Evolutionary conservation across 1,284 basidiomycete genomes (phyloP), one percentile per base, ranked within the genome.

Genomic region (Irpex lacteus): DNA sequence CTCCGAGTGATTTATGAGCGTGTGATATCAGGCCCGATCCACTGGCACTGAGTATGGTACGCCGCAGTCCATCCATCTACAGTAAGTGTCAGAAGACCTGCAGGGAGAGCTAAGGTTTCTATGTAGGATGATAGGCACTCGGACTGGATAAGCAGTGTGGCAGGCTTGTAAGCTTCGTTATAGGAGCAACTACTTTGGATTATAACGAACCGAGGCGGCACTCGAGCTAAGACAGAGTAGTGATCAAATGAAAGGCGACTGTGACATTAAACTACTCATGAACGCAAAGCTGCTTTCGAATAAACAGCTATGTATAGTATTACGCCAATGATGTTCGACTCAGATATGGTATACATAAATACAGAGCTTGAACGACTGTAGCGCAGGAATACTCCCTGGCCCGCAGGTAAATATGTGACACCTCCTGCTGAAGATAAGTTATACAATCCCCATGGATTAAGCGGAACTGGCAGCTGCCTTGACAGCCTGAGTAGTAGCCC

Each of bases 11-110:
- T 34, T 6, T 34, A 34, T 34, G 32, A 34, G 5, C n/a, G 40
- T 47, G 88, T 87, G 52, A 89, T 79, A 66, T 90, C 88, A 0
- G 85, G 81, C 0, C 77, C 85, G 63, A 91, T 85, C 90, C 90
- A 92, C 66, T 85, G 85, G 0, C 90, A 92, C 66, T 85, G 85
- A 0, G 81, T 70, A 38, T 74, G 72, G 9, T 79, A 73, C 62
- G 88, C 70, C 1, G 85, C 84, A 0, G 81, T 77, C 90, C 90
- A 92, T 5, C 91, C 90, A 0, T 81, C n/a, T n/a, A n/a, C n/a
- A n/a, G 73, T 1, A 91, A 34, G 32, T 34, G 32, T 74, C 3
- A 92, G 70, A 8, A 91, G 73, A 0, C 90, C 91, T 3, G 83
- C 72, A 0, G 87, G 84, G 3, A 89, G 74, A 1, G 84, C 5